Evolutionary conservation across 2,329 filamentous ascomycete species (phyloP), one percentile per base, ranked within the genome.

Genomic region (Fusarium longipes): DNA sequence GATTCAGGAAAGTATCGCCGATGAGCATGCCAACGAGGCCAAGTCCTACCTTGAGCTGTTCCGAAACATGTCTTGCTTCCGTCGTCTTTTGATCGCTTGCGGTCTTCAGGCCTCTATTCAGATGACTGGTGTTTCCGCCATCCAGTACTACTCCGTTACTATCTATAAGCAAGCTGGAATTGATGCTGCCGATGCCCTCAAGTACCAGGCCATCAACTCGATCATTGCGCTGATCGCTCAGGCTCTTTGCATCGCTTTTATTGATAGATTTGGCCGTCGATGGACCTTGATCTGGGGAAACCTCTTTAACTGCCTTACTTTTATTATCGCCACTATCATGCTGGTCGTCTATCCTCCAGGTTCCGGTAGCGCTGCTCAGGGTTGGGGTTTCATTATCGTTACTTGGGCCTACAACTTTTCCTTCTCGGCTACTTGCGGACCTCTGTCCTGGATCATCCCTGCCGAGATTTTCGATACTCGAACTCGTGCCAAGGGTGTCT

Each of bases 331-430:
- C 0, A 70, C 68, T 8, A 42, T 38, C 10, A 40, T 67, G 30
- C 56, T 70, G 6, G 67, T 68, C 2, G 53, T 47, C 2, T 70
- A 63, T 20, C 64, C 67, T 24, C 63, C 63, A 2, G 62, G 60
- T 2, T 62, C 58, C 2, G 42, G 63, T 33, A 29, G 27, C 27
- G 22, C 49, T 17, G 36, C 22, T 38, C 60, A 33, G 39, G 82
- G 84, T 11, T 92, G 63, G 62, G 63, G 87, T 2, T 95, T 94
- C 77, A 94, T 94, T 63, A 73, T 63, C 39, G 83, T 87, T 70
- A 94, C 91, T 2, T 94, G 91, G 91, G 75, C 92, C 2, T 94
- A 92, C 83, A 93, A 94, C 79, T 91, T 93, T 80, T 89, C 84
- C 39, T 93, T 93, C 82, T 89, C 85, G 5, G 84, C 85, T 32